A percentile compares a stretch with the other conserved stretches of the same genome.
Conservation (phyloP, 345 rosid species). For the Nasturtium officinale region DNA sequence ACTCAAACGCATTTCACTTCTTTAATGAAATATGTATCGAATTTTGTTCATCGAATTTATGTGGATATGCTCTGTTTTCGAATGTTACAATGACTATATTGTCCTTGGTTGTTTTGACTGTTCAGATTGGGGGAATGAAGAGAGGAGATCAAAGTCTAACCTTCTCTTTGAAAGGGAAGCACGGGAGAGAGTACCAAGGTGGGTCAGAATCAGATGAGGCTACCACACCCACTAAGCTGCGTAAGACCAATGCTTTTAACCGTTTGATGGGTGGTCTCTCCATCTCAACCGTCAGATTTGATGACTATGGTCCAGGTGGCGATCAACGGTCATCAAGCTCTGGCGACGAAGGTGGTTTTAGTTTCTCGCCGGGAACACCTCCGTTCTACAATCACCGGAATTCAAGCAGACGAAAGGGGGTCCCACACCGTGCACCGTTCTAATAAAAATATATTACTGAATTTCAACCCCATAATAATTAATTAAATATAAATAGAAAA, state of each 20-base stretch:
- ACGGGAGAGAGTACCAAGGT: constrained; percentile 52
- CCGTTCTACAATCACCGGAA: constrained; percentile 64
- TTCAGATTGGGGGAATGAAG: constrained; percentile 78
- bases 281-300: constrained; percentile 46
- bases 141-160: constrained; percentile 69
- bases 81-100: constrained; percentile 17
- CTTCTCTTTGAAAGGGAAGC: constrained; percentile 59
- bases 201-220: constrained; percentile 79
- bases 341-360: constrained; percentile 60
- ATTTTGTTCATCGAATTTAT: not conserved
- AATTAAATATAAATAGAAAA: constrained; percentile 7
- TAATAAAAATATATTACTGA: constrained; percentile 3
- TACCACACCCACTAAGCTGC: constrained; percentile 71
- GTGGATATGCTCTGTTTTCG: constrained; percentile 24
- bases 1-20: constrained; percentile 3
- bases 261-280: constrained; percentile 67
- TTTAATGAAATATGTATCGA: not conserved
- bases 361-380: constrained; percentile 62
- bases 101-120: not conserved
- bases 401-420: constrained; percentile 82
- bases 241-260: constrained; percentile 58
- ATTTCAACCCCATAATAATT: constrained; percentile 30
- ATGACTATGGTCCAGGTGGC: constrained; percentile 28
- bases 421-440: constrained; percentile 86
- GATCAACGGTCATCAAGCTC: constrained; percentile 58